Evolutionary conservation across 768 basidiomycete genomes (phyloP).

Genomic region (Butyriboletus loyo): DNA sequence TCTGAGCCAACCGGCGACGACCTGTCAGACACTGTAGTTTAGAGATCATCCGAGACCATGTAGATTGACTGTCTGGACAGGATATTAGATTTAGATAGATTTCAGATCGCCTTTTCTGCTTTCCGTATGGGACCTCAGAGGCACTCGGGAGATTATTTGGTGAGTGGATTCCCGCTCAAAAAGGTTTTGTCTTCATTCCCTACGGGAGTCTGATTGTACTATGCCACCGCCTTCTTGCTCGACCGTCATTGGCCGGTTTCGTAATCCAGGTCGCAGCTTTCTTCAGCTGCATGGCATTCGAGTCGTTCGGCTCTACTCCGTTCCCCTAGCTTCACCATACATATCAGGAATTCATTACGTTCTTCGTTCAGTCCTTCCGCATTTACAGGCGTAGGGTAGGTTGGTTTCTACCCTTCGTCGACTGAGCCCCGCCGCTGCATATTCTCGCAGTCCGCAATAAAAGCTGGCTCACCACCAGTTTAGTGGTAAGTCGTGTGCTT

Average conservation of each 20-base stretch:
- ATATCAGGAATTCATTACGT: slow-evolving; percentile 41
- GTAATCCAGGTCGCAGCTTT: slow-evolving; percentile 45
- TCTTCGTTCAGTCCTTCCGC: slow-evolving; percentile 59
- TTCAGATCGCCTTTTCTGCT: too few relatives aligned
- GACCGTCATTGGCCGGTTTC: background rate
- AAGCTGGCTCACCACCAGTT: slow-evolving; percentile 37
- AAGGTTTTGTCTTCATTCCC: background rate
- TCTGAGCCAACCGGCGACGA: too few relatives aligned
- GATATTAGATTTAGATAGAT: too few relatives aligned
- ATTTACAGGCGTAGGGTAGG: slow-evolving; percentile 51
- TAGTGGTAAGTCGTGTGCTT: slow-evolving; percentile 27
- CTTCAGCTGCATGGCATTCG: slow-evolving; percentile 46
- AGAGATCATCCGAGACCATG: too few relatives aligned
- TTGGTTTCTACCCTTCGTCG: slow-evolving; percentile 12
- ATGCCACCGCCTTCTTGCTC: background rate
- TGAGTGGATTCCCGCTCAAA: slow-evolving; percentile 21
- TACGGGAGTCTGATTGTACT: slow-evolving; percentile 27
- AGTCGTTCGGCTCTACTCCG: background rate
- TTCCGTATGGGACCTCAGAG: too few relatives aligned
- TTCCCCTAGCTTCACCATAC: background rate
- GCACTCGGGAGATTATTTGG: slow-evolving; percentile 44
- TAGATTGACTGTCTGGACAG: too few relatives aligned
- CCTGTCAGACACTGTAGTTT: too few relatives aligned
- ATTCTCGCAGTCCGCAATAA: slow-evolving; percentile 49
- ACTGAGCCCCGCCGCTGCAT: background rate